phyloP scores from a whole-genome alignment of 352 stramenopile genomes.

The Globisporangium camurandrum region DNA sequence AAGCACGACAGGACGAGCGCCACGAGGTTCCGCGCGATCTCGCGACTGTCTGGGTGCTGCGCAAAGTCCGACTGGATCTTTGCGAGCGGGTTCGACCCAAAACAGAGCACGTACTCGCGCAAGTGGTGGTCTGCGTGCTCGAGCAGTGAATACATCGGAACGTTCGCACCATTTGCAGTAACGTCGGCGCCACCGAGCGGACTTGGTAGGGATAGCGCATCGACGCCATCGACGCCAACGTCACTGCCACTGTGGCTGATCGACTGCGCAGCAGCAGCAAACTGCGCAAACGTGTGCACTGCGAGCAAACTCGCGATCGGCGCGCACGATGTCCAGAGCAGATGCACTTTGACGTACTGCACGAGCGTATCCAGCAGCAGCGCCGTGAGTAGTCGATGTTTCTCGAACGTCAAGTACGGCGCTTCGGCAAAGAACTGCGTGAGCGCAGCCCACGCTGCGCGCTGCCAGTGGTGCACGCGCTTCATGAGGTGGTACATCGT shows the following conservation, averaged over 20 bases:
- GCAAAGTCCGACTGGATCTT: conserved; percentile 56
- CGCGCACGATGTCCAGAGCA: conserved; percentile 47
- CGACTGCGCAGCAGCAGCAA: no score
- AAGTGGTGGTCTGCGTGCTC: conserved; percentile 32
- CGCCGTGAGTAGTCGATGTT: conserved; percentile 39
- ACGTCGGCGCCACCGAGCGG: background rate
- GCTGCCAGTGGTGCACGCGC: conserved; percentile 54
- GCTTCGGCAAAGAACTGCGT: conserved; percentile 28
- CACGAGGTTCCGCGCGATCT: conserved; percentile 21
- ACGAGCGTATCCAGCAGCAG: conserved; percentile 43
- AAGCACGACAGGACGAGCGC: conserved; percentile 51
- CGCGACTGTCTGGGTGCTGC: conserved; percentile 23
- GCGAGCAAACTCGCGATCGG: conserved; percentile 35
- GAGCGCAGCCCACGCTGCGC: conserved; percentile 39
- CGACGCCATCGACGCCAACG: no score
- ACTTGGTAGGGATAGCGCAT: no score
- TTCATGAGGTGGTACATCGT: conserved; percentile 51
- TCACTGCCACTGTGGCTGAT: conserved; percentile 6
- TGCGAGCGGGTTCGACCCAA: conserved; percentile 42
- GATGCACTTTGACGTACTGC: conserved; percentile 54
- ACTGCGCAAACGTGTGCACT: conserved; percentile 29
- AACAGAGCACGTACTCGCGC: conserved; percentile 52
- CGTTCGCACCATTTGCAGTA: background rate
- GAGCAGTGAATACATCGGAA: conserved; percentile 18
- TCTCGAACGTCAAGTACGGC: conserved; percentile 34